Percentiles rank a stretch among this genome's conserved stretches.
Conservation (phyloP, 805 yeast species). For the Teunomyces atbi region DNA sequence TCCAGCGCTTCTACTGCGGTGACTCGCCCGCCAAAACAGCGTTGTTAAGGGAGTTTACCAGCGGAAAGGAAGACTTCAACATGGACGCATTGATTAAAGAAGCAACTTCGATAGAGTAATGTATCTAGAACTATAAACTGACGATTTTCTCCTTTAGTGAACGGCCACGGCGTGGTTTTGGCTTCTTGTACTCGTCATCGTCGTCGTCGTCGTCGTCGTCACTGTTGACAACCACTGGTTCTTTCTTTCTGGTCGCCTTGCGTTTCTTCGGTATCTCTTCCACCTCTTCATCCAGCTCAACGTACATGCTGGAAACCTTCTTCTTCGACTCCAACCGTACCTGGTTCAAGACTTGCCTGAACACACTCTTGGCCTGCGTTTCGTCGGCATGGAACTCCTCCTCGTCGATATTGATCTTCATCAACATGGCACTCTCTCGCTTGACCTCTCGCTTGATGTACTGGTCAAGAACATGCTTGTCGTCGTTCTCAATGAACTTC, state of each 20-base stretch:
- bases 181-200: background rate
- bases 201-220: background rate
- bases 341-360: constrained; percentile 43
- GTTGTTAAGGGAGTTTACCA: constrained; percentile 65
- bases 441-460: constrained; percentile 57
- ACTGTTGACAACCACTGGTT: constrained; percentile 2
- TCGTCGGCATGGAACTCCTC: constrained; percentile 35
- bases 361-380: constrained; percentile 27
- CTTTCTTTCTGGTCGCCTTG: constrained; percentile 3
- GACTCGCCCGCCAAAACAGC: constrained; percentile 50
- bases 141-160: constrained; percentile 2
- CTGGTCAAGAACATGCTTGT: constrained; percentile 65
- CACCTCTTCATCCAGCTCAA: background rate
- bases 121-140: constrained; percentile 3
- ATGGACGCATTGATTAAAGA: constrained; percentile 68
- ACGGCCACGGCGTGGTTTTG: background rate
- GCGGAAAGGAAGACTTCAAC: constrained; percentile 63
- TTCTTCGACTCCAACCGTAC: constrained; percentile 22
- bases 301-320: background rate
- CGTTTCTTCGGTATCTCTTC: constrained; percentile 4
- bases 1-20: constrained; percentile 84
- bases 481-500: constrained; percentile 77
- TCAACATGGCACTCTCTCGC: constrained; percentile 49
- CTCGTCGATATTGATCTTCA: constrained; percentile 42
- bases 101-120: constrained; percentile 65